These are phyloP conservation scores for Erythrophleum ivorense DNA, from an alignment of 331 rosid species.

Conservation along the genomic window DNA sequence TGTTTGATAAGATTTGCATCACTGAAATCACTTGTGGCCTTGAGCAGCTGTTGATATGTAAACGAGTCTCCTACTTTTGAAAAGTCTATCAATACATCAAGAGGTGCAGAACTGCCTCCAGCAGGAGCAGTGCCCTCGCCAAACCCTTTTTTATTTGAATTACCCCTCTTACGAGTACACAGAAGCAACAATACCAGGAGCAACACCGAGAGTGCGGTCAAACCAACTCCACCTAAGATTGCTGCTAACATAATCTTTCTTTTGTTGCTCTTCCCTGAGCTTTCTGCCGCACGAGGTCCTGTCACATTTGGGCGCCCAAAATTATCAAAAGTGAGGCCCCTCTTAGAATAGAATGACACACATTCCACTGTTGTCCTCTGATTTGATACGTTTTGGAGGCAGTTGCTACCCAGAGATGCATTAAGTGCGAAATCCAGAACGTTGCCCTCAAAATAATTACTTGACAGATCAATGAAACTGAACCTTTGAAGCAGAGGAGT, in stretches of 20 bases:
- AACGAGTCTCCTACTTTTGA: slow-evolving; percentile 72
- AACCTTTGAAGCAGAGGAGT: slow-evolving; percentile 59
- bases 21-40: slow-evolving; percentile 71
- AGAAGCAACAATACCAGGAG: slow-evolving; percentile 47
- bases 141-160: slow-evolving; percentile 55
- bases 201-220: slow-evolving; percentile 52
- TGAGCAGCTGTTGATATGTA: slow-evolving; percentile 76
- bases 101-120: slow-evolving; percentile 54
- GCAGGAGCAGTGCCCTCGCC: slow-evolving; percentile 63
- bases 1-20: slow-evolving; percentile 70
- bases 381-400: slow-evolving; percentile 64
- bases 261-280: slow-evolving; percentile 61
- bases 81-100: slow-evolving; percentile 56
- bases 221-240: slow-evolving; percentile 74
- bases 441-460: slow-evolving; percentile 79
- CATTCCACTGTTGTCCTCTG: slow-evolving; percentile 68
- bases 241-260: slow-evolving; percentile 69
- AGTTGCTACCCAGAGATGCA: slow-evolving; percentile 60
- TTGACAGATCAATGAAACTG: slow-evolving; percentile 65
- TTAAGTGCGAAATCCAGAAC: slow-evolving; percentile 55
- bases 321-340: slow-evolving; percentile 70
- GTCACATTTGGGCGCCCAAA: slow-evolving; percentile 62
- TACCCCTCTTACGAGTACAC: slow-evolving; percentile 50
- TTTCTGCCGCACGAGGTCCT: slow-evolving; percentile 41
- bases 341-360: slow-evolving; percentile 66